Conservation (phyloP, 148 eudicot genomes). For the Euryodendron excelsum region DNA sequence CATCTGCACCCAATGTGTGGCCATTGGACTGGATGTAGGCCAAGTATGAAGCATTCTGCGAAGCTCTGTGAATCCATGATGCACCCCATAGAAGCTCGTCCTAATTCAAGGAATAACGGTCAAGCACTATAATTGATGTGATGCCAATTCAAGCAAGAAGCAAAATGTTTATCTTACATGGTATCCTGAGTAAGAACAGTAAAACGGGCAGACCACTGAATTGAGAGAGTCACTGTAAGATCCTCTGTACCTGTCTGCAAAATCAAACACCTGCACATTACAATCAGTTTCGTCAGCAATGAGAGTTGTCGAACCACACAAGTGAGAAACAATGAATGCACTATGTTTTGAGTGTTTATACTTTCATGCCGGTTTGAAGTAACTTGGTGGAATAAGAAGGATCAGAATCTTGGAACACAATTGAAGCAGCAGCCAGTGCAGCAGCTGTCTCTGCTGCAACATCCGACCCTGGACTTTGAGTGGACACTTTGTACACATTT, state of each 20-base stretch:
- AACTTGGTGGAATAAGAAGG: conserved; percentile 62
- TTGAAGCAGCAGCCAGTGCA: conserved; percentile 84
- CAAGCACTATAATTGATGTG: background rate
- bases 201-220: conserved; percentile 75
- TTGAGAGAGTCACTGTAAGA: conserved; percentile 71
- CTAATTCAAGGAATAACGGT: conserved; percentile 27
- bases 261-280: conserved; percentile 61
- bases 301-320: background rate
- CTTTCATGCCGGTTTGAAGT: conserved; percentile 53
- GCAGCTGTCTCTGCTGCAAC: conserved; percentile 96
- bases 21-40: conserved; percentile 73
- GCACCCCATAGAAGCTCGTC: conserved; percentile 96
- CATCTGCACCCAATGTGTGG: conserved; percentile 64
- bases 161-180: conserved; percentile 35
- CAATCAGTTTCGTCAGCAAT: background rate
- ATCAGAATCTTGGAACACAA: conserved; percentile 70
- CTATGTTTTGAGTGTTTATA: no score
- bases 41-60: conserved; percentile 52
- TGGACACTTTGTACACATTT: conserved; percentile 60
- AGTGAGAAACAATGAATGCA: background rate
- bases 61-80: conserved; percentile 82
- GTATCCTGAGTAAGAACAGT: conserved; percentile 87
- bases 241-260: conserved; percentile 76
- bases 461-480: conserved; percentile 82
- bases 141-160: background rate